A percentile compares a stretch with the other conserved stretches of the same genome.
phyloP scores from a whole-genome alignment of 2,329 filamentous ascomycete genomes.

The Chrysosporium queenslandicum region DNA sequence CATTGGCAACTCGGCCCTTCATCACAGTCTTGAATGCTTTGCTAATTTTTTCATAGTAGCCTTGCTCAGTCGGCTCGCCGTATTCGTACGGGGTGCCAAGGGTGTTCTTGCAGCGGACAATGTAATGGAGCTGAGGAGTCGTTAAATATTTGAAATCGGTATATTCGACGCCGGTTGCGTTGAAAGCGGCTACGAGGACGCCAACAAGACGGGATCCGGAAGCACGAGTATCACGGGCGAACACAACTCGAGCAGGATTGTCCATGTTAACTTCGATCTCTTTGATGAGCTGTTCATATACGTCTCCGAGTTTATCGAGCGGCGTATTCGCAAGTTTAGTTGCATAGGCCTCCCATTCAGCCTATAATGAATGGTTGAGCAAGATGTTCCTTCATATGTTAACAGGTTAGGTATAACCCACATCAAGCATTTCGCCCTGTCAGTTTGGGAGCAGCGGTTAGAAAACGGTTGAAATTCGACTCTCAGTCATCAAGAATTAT shows the following conservation, averaged over 20 bases:
- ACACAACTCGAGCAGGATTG: constrained; percentile 68
- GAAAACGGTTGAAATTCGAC: background rate
- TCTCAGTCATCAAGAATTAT: background rate
- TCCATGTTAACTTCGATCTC: constrained; percentile 65
- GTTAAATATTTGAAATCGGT: constrained; percentile 86
- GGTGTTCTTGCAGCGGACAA: constrained; percentile 90
- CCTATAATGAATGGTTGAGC: constrained; percentile 30
- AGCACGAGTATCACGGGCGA: constrained; percentile 83
- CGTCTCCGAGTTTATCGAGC: constrained; percentile 62
- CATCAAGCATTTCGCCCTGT: constrained; percentile 88
- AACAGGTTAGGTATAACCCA: constrained; percentile 33
- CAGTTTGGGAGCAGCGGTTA: constrained; percentile 16
- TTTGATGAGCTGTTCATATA: constrained; percentile 65
- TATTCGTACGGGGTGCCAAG: constrained; percentile 78
- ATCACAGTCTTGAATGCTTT: constrained; percentile 77
- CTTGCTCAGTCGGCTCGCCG: constrained; percentile 75
- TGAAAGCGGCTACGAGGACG: constrained; percentile 68
- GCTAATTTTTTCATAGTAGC: constrained; percentile 89
- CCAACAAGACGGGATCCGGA: constrained; percentile 76
- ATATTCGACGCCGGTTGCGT: constrained; percentile 62
- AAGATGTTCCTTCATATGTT: background rate
- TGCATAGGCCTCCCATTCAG: constrained; percentile 82
- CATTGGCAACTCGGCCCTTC: constrained; percentile 62
- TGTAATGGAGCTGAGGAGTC: constrained; percentile 95
- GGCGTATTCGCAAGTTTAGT: constrained; percentile 80